Evolutionary conservation across 129 eudicot species (phyloP).

Genomic region (Smallanthus sonchifolius): DNA sequence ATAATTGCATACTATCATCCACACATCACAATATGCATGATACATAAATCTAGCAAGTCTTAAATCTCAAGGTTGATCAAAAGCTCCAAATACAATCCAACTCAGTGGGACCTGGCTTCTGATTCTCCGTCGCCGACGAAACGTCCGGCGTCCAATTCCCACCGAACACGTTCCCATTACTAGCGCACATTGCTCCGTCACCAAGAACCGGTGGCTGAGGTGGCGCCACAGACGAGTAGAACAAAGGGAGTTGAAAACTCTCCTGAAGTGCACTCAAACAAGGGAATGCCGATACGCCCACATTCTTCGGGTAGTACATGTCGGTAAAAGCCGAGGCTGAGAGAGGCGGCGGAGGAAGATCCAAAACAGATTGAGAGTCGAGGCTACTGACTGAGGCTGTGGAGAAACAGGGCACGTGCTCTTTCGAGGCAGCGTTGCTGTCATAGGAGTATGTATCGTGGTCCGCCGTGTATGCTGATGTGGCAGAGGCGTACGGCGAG

Average conservation of each 20-base stretch:
- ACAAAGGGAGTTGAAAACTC: conserved; percentile 52
- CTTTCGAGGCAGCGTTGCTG: conserved; percentile 35
- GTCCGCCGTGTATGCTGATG: conserved; percentile 38
- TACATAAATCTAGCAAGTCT: no score
- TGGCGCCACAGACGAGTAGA: conserved; percentile 37
- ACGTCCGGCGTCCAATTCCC: conserved; percentile 33
- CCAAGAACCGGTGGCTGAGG: conserved; percentile 33
- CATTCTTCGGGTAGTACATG: conserved; percentile 22
- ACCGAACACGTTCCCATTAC: conserved; percentile 10
- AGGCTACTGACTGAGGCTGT: conserved; percentile 37
- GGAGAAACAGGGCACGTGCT: conserved; percentile 99
- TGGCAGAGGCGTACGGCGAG: conserved; percentile 45
- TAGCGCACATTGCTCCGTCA: conserved; percentile 24
- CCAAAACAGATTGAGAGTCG: conserved; percentile 29
- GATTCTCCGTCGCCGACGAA: conserved; percentile 29
- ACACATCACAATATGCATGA: no score
- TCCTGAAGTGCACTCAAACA: conserved; percentile 65
- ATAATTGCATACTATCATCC: neutral
- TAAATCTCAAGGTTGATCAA: conserved; percentile 28
- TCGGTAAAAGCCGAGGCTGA: conserved; percentile 2
- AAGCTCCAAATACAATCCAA: conserved; percentile 84
- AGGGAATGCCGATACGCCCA: conserved; percentile 46
- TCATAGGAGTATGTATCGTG: conserved; percentile 45
- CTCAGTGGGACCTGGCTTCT: conserved; percentile 48
- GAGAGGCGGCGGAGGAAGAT: conserved; percentile 23